A percentile compares a stretch with the other conserved stretches of the same genome.
Conservation (phyloP, 768 basidiomycete species). For the Boletus rufocinnamomeus region DNA sequence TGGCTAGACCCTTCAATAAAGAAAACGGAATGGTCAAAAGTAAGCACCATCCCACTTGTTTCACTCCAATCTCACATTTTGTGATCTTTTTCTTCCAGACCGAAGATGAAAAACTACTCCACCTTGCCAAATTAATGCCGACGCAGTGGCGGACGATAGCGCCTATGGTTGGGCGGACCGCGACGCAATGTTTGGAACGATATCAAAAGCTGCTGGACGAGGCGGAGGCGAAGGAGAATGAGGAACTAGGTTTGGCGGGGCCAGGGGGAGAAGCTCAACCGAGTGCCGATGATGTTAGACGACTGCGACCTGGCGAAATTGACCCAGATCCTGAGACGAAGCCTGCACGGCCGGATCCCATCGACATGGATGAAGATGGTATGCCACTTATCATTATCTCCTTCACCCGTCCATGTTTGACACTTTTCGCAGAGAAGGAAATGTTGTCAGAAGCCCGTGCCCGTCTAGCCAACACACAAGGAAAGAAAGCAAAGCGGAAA, state of each 20-base stretch:
- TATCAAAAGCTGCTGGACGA: slow-evolving; percentile 98
- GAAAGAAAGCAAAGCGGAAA: slow-evolving; percentile 99
- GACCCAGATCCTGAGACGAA: slow-evolving; percentile 99
- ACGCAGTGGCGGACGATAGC: slow-evolving; percentile 99
- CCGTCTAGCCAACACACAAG: slow-evolving; percentile 97
- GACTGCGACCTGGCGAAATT: slow-evolving; percentile 92
- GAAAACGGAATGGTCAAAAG: slow-evolving; percentile 99
- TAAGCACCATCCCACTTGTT: slow-evolving; percentile 30
- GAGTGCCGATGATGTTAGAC: slow-evolving; percentile 88
- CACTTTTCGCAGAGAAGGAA: slow-evolving; percentile 77
- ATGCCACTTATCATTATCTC: slow-evolving; percentile 24
- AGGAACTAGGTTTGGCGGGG: slow-evolving; percentile 89
- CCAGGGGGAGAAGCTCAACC: slow-evolving; percentile 79
- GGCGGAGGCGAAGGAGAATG: slow-evolving; percentile 94
- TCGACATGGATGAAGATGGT: slow-evolving; percentile 99
- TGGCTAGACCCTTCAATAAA: slow-evolving; percentile 99
- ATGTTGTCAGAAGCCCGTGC: slow-evolving; percentile 99
- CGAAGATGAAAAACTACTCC: slow-evolving; percentile 97
- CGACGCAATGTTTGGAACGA: slow-evolving; percentile 95
- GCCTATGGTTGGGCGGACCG: slow-evolving; percentile 96
- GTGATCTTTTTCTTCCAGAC: slow-evolving; percentile 49
- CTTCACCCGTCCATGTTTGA: not conserved
- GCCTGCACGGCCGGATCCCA: slow-evolving; percentile 96
- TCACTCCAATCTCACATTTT: not conserved
- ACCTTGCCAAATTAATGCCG: slow-evolving; percentile 98